A percentile compares a stretch with the other conserved stretches of the same genome.
phyloP scores from a whole-genome alignment of 768 basidiomycete species.

The Ramaria rubella region DNA sequence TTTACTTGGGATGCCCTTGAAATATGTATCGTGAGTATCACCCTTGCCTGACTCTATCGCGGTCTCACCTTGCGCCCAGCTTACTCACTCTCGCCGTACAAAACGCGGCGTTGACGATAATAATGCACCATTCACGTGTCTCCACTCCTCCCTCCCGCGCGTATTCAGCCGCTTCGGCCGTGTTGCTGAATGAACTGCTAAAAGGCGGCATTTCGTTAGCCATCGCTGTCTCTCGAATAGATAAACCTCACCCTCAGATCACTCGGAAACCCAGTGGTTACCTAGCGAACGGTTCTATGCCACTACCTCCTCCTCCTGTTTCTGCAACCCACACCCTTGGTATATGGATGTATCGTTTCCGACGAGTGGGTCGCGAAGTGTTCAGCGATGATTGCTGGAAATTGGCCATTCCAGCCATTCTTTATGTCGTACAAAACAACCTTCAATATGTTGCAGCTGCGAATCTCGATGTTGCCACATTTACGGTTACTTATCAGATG shows the following conservation, averaged over 20 bases:
- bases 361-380: conserved; percentile 57
- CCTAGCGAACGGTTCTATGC: conserved; percentile 14
- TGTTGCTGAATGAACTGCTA: conserved; percentile 88
- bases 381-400: conserved; percentile 96
- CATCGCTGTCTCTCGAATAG: conserved; percentile 66
- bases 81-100: conserved; percentile 84
- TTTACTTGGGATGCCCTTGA: conserved; percentile 64
- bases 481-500: conserved; percentile 97
- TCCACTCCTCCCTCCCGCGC: conserved; percentile 65
- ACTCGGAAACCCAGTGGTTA: conserved; percentile 25
- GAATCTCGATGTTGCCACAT: conserved; percentile 91
- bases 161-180: conserved; percentile 92
- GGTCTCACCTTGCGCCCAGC: conserved; percentile 33
- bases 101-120: conserved; percentile 83
- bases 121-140: conserved; percentile 95
- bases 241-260: conserved; percentile 23
- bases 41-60: conserved; percentile 10
- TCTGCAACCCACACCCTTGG: conserved; percentile 32
- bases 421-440: conserved; percentile 93
- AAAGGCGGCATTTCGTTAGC: conserved; percentile 84
- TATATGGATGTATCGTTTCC: conserved; percentile 40
- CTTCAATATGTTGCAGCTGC: conserved; percentile 92
- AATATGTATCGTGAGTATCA: conserved; percentile 67
- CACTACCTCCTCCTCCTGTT: conserved; percentile 22
- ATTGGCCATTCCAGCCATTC: conserved; percentile 90